Conservation (phyloP, 2,329 filamentous ascomycete species). For the Pestalotiopsis sp. region DNA sequence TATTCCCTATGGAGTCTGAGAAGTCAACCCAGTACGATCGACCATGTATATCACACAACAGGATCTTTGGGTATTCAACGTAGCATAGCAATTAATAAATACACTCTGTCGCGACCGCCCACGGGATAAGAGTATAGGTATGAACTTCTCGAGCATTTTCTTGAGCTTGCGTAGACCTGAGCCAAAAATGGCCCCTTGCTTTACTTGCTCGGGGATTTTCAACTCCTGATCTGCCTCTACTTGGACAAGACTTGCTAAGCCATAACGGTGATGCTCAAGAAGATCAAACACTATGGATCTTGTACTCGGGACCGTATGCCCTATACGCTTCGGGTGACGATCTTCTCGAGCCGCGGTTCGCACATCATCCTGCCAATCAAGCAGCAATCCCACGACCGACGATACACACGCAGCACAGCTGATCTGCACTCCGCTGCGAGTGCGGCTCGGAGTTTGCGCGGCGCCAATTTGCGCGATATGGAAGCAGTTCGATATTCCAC, state of each 20-base stretch:
- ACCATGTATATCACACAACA: too few species aligned
- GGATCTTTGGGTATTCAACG: too few species aligned
- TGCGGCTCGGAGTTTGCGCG: not conserved
- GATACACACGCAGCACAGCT: not conserved
- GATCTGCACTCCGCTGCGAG: constrained; percentile 12
- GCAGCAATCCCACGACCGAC: constrained; percentile 2
- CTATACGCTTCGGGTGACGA: not conserved
- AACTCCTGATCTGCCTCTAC: too few species aligned
- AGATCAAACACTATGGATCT: constrained; percentile 5
- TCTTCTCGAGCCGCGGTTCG: constrained; percentile 7
- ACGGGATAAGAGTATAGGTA: not conserved
- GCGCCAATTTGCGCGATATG: not conserved
- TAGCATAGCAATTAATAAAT: not conserved
- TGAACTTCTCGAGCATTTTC: too few species aligned
- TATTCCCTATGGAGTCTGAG: too few species aligned
- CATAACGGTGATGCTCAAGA: not conserved
- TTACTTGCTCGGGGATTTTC: too few species aligned
- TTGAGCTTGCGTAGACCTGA: too few species aligned
- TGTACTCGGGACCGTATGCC: not conserved
- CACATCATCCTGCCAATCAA: constrained; percentile 24
- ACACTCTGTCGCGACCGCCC: not conserved
- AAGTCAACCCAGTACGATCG: too few species aligned
- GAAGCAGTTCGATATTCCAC: not conserved
- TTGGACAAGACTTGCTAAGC: too few species aligned
- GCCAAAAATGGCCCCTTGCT: not conserved